A percentile compares a stretch with the other conserved stretches of the same genome.
phyloP scores from a whole-genome alignment of 2,329 filamentous ascomycete species.

The Pleomassaria siparia region DNA sequence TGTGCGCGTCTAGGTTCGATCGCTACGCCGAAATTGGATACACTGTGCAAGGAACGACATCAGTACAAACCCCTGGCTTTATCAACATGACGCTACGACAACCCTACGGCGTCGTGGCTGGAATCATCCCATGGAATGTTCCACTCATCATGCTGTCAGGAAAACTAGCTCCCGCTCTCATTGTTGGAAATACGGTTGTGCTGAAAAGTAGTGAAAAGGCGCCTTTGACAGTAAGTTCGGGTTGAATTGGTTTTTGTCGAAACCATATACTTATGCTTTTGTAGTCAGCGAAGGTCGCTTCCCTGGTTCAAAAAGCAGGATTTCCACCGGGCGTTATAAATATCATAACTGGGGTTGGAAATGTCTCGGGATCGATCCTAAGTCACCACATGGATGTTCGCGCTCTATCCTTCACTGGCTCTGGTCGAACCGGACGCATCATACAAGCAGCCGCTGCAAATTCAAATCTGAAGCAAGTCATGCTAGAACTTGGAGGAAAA shows the following conservation, averaged over 20 bases:
- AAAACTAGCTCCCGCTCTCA: constrained; percentile 35
- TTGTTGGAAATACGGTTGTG: constrained; percentile 37
- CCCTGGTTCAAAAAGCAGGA: constrained; percentile 74
- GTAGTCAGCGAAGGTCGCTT: constrained; percentile 77
- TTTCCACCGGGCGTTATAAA: constrained; percentile 82
- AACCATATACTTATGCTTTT: constrained; percentile 57
- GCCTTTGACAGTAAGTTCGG: constrained; percentile 76
- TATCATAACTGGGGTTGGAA: constrained; percentile 76
- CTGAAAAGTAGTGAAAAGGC: constrained; percentile 37
- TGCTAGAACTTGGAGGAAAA: constrained; percentile 84
- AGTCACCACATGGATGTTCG: constrained; percentile 80
- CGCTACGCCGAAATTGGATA: constrained; percentile 70
- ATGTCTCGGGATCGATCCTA: constrained; percentile 74
- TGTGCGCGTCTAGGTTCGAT: constrained; percentile 79
- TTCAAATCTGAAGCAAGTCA: constrained; percentile 81
- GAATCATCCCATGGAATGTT: constrained; percentile 68
- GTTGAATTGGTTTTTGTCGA: constrained; percentile 59
- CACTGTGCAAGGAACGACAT: constrained; percentile 83
- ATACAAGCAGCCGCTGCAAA: constrained; percentile 72
- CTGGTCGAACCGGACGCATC: constrained; percentile 83
- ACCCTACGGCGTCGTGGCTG: constrained; percentile 75
- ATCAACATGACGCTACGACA: constrained; percentile 73
- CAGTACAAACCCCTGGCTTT: constrained; percentile 38
- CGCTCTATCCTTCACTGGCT: constrained; percentile 79
- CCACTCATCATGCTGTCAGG: constrained; percentile 29